phyloP scores from a whole-genome alignment of 257 asterid species.

The Cruciata laevipes region DNA sequence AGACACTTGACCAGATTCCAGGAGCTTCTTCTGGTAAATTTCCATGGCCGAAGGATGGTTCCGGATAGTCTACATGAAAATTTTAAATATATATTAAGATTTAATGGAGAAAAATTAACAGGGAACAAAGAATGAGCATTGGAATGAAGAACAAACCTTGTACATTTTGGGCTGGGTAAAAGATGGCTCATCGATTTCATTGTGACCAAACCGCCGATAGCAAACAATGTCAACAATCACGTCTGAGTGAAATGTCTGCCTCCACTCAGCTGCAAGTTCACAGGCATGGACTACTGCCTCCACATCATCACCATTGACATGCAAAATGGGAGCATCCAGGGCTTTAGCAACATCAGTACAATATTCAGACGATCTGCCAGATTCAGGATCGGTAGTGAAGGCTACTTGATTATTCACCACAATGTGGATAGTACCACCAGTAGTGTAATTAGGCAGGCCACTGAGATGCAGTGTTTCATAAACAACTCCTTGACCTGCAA shows the following conservation, averaged over 20 bases:
- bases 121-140: not conserved
- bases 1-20: slow-evolving; percentile 61
- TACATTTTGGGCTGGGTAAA: slow-evolving; percentile 97
- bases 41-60: slow-evolving; percentile 82
- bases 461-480: slow-evolving; percentile 97
- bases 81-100: slow-evolving; percentile 5
- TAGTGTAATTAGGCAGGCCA: slow-evolving; percentile 91
- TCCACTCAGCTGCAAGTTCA: slow-evolving; percentile 99
- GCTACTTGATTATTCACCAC: slow-evolving; percentile 98
- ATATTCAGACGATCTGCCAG: slow-evolving; percentile 94
- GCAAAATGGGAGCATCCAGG: slow-evolving; percentile 83
- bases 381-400: slow-evolving; percentile 82
- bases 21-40: slow-evolving; percentile 75
- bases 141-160: slow-evolving; percentile 36
- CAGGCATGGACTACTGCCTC: slow-evolving; percentile 93
- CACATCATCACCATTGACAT: slow-evolving; percentile 93
- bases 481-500: slow-evolving; percentile 98
- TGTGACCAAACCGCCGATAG: slow-evolving; percentile 93
- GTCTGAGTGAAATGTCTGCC: slow-evolving; percentile 89
- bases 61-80: slow-evolving; percentile 57
- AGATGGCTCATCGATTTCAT: slow-evolving; percentile 91
- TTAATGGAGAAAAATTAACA: not conserved
- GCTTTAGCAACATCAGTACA: slow-evolving; percentile 99
- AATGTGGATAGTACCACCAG: slow-evolving; percentile 96
- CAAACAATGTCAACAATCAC: slow-evolving; percentile 93